These are phyloP conservation scores for Ceriops zippeliana DNA, from an alignment of 345 rosid genomes.

Conservation along the genomic window DNA sequence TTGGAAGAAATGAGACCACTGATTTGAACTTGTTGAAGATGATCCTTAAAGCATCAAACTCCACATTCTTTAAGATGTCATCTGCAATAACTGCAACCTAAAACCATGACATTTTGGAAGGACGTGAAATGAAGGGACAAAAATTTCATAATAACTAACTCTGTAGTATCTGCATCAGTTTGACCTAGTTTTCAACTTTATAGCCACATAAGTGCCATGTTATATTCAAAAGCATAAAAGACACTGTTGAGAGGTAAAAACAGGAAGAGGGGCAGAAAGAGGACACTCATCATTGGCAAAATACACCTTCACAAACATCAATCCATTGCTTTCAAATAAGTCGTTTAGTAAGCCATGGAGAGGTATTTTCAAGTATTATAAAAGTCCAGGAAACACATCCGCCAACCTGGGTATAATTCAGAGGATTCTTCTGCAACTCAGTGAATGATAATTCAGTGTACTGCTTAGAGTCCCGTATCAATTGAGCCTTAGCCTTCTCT, in stretches of 20 bases:
- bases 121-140: neutral
- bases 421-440: conserved; percentile 86
- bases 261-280: neutral
- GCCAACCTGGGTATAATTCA: conserved; percentile 83
- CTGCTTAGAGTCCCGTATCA: conserved; percentile 83
- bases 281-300: too few relatives aligned
- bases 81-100: conserved; percentile 97
- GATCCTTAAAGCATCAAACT: conserved; percentile 84
- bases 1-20: conserved; percentile 66
- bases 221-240: neutral
- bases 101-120: conserved; percentile 14
- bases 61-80: conserved; percentile 90
- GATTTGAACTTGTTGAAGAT: conserved; percentile 91
- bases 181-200: neutral
- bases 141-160: neutral
- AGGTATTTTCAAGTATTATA: neutral
- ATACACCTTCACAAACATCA: too few relatives aligned
- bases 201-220: neutral
- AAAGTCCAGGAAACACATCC: conserved; percentile 5
- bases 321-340: too few relatives aligned
- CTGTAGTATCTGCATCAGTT: neutral
- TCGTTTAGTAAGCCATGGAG: neutral
- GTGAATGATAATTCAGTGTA: conserved; percentile 54
- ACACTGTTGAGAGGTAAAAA: neutral
- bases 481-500: conserved; percentile 83